A percentile compares a stretch with the other conserved stretches of the same genome.
Conservation (phyloP, 2,329 filamentous ascomycete species). For the Aspergillus floridensis region DNA sequence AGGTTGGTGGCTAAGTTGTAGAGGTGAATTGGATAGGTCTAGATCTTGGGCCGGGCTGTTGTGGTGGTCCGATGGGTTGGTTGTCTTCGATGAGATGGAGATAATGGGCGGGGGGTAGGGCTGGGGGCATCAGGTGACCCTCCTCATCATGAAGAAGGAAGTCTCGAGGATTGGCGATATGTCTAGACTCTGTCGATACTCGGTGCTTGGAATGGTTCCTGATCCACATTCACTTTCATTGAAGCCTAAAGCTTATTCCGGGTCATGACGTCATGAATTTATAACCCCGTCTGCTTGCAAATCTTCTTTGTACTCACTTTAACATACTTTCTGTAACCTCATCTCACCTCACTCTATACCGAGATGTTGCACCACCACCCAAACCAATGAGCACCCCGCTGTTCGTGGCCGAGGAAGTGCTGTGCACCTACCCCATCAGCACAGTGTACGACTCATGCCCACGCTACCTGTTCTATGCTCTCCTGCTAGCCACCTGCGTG, state of each 20-base stretch:
- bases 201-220: not conserved
- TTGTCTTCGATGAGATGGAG: not conserved
- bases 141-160: too few species aligned
- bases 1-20: not conserved
- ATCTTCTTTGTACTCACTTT: not conserved
- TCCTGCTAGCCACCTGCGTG: constrained; percentile 28
- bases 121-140: not conserved
- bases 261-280: not conserved
- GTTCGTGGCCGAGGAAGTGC: constrained; percentile 31
- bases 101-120: not conserved
- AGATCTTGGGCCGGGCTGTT: too few species aligned
- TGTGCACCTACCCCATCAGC: constrained; percentile 34
- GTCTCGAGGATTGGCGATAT: too few species aligned
- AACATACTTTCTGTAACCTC: not conserved
- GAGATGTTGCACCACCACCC: not conserved
- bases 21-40: not conserved
- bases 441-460: constrained; percentile 34
- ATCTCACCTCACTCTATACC: not conserved
- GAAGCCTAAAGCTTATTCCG: not conserved
- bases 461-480: constrained; percentile 33
- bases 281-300: not conserved
- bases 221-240: not conserved
- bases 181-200: not conserved
- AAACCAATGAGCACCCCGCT: constrained; percentile 3
- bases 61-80: too few species aligned